These are phyloP conservation scores for Eucalyptus rudis DNA, from an alignment of 345 rosid genomes.

Conservation along the genomic window DNA sequence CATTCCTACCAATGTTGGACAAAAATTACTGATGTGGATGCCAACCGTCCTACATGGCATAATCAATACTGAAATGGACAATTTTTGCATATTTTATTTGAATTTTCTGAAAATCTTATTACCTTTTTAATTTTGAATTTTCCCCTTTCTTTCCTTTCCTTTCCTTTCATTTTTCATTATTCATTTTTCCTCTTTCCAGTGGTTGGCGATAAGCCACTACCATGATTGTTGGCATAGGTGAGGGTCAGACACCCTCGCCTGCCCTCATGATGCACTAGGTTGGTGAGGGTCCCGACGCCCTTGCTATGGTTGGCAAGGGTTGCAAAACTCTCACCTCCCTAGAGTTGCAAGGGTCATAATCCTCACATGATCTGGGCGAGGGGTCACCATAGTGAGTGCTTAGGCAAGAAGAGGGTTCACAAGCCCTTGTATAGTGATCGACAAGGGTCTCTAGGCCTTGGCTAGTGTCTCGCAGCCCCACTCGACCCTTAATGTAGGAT, in stretches of 20 bases:
- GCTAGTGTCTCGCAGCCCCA: not conserved
- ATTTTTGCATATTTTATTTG: not conserved
- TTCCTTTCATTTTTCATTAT: not conserved
- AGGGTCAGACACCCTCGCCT: not conserved
- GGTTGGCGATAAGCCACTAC: accelerated
- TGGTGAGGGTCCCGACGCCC: accelerated
- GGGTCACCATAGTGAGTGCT: not conserved
- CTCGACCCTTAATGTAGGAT: not conserved
- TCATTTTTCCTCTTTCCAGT: not conserved
- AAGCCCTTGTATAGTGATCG: not conserved
- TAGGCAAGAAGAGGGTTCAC: not conserved
- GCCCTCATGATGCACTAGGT: not conserved
- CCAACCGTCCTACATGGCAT: too few relatives aligned
- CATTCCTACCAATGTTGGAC: not conserved
- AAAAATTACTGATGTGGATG: too few relatives aligned
- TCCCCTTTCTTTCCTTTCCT: too few relatives aligned
- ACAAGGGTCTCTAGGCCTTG: not conserved
- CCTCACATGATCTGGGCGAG: not conserved
- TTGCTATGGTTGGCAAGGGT: not conserved
- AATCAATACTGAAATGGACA: not conserved
- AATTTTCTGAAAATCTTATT: too few relatives aligned
- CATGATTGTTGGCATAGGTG: not conserved
- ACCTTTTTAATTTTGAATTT: too few relatives aligned
- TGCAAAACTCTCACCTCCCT: not conserved
- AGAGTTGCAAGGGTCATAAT: not conserved